Evolutionary conservation across 169 alveolate genomes (phyloP), one percentile per base, ranked within the genome.

Genomic region (Plasmodium chabaudi): DNA sequence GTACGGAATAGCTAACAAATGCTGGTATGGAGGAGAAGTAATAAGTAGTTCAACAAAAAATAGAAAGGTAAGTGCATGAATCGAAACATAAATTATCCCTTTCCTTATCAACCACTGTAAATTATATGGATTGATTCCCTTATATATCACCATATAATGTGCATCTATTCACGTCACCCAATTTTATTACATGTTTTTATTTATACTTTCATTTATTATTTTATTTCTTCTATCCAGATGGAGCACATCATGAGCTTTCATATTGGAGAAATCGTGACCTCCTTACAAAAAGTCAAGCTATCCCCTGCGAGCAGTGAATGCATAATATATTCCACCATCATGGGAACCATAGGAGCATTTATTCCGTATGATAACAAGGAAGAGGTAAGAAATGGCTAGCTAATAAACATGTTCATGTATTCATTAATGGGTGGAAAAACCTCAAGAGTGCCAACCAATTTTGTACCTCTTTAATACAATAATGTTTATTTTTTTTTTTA

Each of bases 251-350:
- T 86, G 91, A 86, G 87, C 87, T 98, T 98, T 92, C 99, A 98
- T 94, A 95, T 96, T 39, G 99, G 99, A n/a, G 99, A 99, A 87
- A 94, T 97, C 9, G 97, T 98, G 0, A 98, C 99, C 9, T 96
- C 99, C 46, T 77, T 98, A 19, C 96, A 96, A 87, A 98, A 97
- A 82, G 95, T 97, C 27, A 87, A 93, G 46, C 88, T 97, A 69
- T 93, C 97, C 12, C 92, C 98, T 12, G 94, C 96, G 10, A 97
- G 98, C 17, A 90, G 97, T 19, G 99, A 98, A 68, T 93, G 96
- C 15, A 94, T 99, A 59, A 88, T 98, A 15, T 98, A 97, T 89
- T 98, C 98, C 23, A 98, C 99, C 12, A 91, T 98, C 15, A 96
- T 97, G 97, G 99, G 99, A 15, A 82, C 98, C 5, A 93, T 99